Conservation (phyloP, 2,329 filamentous ascomycete species). For the Pseudomassariella vexata region DNA sequence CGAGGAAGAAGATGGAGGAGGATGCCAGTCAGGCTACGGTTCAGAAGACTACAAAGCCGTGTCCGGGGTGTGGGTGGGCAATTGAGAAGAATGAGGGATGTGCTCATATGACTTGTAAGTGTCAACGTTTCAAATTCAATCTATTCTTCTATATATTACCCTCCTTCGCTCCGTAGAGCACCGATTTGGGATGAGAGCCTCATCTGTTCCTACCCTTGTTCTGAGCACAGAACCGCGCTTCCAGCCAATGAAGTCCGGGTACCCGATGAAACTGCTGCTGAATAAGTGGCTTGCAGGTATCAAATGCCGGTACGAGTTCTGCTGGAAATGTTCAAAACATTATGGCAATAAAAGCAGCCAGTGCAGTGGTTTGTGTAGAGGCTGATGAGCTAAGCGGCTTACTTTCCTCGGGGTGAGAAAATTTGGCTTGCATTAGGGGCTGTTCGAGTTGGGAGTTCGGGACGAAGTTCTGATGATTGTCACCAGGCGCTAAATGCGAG, state of each 20-base stretch:
- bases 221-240: too few relatives aligned
- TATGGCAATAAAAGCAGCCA: not conserved
- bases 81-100: slow-evolving; percentile 15
- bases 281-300: slow-evolving; percentile 1
- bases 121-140: not conserved
- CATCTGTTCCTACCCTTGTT: too few relatives aligned
- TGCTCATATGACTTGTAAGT: slow-evolving; percentile 15
- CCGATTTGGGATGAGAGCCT: too few relatives aligned
- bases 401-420: too few relatives aligned
- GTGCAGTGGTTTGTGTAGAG: not conserved
- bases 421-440: too few relatives aligned
- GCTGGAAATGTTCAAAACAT: slow-evolving; percentile 7
- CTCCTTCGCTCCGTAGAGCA: too few relatives aligned
- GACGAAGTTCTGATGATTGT: not conserved
- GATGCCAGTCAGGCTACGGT: slow-evolving; percentile 7
- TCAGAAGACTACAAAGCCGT: slow-evolving; percentile 10
- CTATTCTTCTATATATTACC: too few relatives aligned
- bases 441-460: not conserved
- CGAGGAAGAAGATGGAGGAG: slow-evolving; percentile 9
- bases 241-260: too few relatives aligned
- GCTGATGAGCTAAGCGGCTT: too few relatives aligned
- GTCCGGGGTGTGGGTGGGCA: slow-evolving; percentile 10
- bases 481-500: not conserved
- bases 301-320: slow-evolving; percentile 10
- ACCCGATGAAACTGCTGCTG: too few relatives aligned